Evolutionary conservation across 805 yeast species (phyloP).

Genomic region (Starmerella vaccinii): DNA sequence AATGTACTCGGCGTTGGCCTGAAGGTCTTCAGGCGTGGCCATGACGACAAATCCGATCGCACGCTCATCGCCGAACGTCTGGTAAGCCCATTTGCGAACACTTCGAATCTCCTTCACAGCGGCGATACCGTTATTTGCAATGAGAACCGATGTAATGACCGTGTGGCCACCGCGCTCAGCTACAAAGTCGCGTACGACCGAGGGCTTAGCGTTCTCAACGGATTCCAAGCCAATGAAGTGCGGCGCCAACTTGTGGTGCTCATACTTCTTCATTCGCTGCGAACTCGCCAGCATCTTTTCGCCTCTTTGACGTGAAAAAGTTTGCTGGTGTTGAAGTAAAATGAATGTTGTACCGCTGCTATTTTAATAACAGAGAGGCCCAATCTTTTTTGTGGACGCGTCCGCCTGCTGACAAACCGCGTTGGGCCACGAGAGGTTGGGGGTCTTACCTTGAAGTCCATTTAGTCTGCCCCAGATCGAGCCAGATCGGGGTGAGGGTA

Average conservation of each 20-base stretch:
- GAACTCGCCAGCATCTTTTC: slow-evolving; percentile 13
- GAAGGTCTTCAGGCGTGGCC: slow-evolving; percentile 99
- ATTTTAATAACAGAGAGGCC: neutral
- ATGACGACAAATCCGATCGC: slow-evolving; percentile 90
- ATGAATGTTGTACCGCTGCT: neutral
- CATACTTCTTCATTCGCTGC: slow-evolving; percentile 25
- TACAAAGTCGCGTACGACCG: slow-evolving; percentile 71
- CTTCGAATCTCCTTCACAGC: slow-evolving; percentile 98
- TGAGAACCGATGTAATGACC: slow-evolving; percentile 68
- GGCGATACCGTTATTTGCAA: slow-evolving; percentile 98
- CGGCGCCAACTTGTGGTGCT: slow-evolving; percentile 40
- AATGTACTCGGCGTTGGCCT: slow-evolving; percentile 93
- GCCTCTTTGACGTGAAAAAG: neutral
- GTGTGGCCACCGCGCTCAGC: slow-evolving; percentile 86
- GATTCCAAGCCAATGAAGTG: slow-evolving; percentile 80
- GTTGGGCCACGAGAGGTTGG: slow-evolving; percentile 7
- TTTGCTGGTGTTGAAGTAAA: neutral
- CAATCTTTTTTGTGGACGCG: slow-evolving; percentile 6
- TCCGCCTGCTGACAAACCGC: slow-evolving; percentile 7
- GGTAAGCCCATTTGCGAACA: slow-evolving; percentile 97
- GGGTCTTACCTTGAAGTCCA: neutral
- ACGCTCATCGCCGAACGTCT: slow-evolving; percentile 93
- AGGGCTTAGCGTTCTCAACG: slow-evolving; percentile 60
- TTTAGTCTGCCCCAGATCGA: slow-evolving; percentile 1
- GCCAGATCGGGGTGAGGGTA: slow-evolving; percentile 9